Evolutionary conservation across 345 rosid genomes (phyloP), one percentile per base, ranked within the genome.

Genomic region (Eucalyptus dawsonii): DNA sequence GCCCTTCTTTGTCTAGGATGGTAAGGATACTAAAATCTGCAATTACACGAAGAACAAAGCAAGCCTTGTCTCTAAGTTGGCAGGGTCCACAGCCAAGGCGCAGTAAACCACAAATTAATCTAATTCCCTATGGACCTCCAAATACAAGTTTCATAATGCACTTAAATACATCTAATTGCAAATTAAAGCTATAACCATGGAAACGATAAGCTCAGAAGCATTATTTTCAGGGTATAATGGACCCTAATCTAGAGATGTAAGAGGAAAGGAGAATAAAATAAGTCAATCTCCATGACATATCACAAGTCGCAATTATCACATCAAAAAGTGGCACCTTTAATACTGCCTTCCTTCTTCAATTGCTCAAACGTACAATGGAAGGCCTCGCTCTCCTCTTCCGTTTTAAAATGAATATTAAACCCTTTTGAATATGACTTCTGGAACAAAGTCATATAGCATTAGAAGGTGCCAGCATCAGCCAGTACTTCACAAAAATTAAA

Each of bases 361-460:
- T 95, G 97, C 92, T 95, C 95, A 92, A 97, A 95, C 22, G 96
- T 93, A 91, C 92, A 93, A 94, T 95, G 97, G 93, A 98, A 98
- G 89, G 92, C 91, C 90, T 88, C 94, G 94, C 98, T 93, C 90
- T 95, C 98, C 90, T 95, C 97, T 91, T 95, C 99, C 69, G 92
- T 93, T 92, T 91, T 94, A 94, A 98, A 97, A 29, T 91, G 93
- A 90, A 98, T 91, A 76, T 89, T 89, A 91, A 94, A 89, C 91
- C 96, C 98, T 90, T 92, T 91, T 49, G 99, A 94, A 92, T 93
- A 93, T 58, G 94, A 88, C 91, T 91, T 94, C 99, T 96, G 98
- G 91, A 92, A 93, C 88, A 89, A 87, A 86, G 89, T 88, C 90
- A 89, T 88, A 34, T 88, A 34, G 44, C 90, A 92, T 89, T 91